Evolutionary conservation across 2,329 filamentous ascomycete species (phyloP).

Genomic region (Talaromyces sp.): DNA sequence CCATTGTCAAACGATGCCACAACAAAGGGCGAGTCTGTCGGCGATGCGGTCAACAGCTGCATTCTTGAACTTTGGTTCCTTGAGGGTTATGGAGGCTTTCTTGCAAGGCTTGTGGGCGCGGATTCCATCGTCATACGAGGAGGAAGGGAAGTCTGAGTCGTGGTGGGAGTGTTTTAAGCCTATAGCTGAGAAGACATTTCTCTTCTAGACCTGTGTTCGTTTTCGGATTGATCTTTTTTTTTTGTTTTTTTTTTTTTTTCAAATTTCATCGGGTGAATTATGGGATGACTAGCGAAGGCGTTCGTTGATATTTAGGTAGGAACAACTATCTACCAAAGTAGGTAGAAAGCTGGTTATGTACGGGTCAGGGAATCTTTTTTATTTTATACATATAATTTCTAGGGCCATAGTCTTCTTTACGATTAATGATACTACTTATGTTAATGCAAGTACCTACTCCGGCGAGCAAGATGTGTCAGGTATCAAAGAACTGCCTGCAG

Average conservation of each 20-base stretch:
- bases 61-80: conserved; percentile 20
- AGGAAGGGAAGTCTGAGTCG: neutral
- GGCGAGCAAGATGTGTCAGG: neutral
- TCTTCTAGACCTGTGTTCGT: conserved; percentile 14
- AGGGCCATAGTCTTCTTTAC: neutral
- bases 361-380: neutral
- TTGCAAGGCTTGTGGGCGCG: conserved; percentile 14
- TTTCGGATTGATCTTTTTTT: neutral
- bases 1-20: conserved; percentile 12
- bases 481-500: conserved; percentile 1
- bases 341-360: neutral
- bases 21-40: conserved; percentile 15
- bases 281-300: neutral
- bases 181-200: conserved; percentile 18
- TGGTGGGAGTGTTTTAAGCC: conserved; percentile 20
- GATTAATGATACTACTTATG: neutral
- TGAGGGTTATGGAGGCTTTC: conserved; percentile 19
- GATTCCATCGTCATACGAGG: neutral
- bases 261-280: neutral
- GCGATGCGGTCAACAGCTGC: conserved; percentile 14
- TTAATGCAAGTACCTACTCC: neutral
- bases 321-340: neutral
- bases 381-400: neutral
- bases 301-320: neutral
- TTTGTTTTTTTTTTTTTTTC: neutral